Evolutionary conservation across 768 basidiomycete species (phyloP), one percentile per base, ranked within the genome.

Genomic region (Termitomyces titanicus): DNA sequence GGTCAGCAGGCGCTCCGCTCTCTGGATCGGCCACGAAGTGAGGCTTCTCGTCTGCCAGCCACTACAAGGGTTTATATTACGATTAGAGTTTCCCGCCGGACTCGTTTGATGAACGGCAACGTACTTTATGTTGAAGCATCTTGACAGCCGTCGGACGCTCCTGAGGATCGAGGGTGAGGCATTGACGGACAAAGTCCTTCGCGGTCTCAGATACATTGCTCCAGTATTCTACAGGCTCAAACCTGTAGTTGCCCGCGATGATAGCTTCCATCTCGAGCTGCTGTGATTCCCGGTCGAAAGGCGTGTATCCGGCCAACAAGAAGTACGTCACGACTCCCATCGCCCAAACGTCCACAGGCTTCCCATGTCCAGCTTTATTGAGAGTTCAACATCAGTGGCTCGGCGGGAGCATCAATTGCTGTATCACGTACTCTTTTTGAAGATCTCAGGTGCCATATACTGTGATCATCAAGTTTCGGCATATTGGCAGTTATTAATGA

Each of bases 321-420:
- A 97, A 97, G 74, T 98, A 98, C 12, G 96, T 91, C 70, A 99
- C 95, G 47, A 99, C 96, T 37, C 96, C 96, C 84, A 98, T 95
- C 1, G 96, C 94, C 95, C 94, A 95, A 53, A 96, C 74, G 64
- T 96, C 96, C 17, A 97, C 95, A 9, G 95, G 94, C 72, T 92
- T 97, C 39, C 89, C 84, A 64, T 99, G 96, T 3, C 96, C 96
- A 53, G 86, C 89, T 90, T 65, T 29, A 51, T 42, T 25, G 49
- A 33, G 34, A 39, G 42, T 59, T 48, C 52, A 48, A 50, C 27
- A 38, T 46, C 37, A 39, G 27, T 5, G 33, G n/a, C n/a, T 37
- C 24, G 37, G 27, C 43, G 25, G 44, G 27, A 47, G 12, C 56
- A 53, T 22, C 29, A 45, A 10, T 43, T 44, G 34, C 20, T 47